A percentile compares a stretch with the other conserved stretches of the same genome.
These are phyloP conservation scores for Verticillium dahliae DNA, from an alignment of 2,329 filamentous ascomycete genomes.

Conservation along the genomic window DNA sequence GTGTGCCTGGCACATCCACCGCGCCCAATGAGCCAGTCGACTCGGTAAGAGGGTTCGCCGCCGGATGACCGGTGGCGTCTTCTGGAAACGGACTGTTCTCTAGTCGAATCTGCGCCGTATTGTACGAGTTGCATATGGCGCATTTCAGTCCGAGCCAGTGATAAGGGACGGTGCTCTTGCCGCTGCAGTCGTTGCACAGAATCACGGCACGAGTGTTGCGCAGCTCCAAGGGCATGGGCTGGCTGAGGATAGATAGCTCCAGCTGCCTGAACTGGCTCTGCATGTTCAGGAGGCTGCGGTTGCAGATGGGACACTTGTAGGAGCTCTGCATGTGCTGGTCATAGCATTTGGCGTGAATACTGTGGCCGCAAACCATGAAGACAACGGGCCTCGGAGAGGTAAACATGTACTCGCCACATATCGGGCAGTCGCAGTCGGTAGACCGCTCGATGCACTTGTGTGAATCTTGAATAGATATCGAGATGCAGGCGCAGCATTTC, in stretches of 20 bases:
- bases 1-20: not conserved
- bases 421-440: slow-evolving; percentile 92
- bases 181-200: slow-evolving; percentile 91
- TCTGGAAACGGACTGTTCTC: not conserved
- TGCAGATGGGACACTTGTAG: slow-evolving; percentile 96
- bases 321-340: slow-evolving; percentile 80
- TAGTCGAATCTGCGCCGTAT: slow-evolving; percentile 60
- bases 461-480: slow-evolving; percentile 74
- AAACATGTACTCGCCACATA: slow-evolving; percentile 95
- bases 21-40: not conserved
- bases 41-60: not conserved
- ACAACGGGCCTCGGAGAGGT: slow-evolving; percentile 83
- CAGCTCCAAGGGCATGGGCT: slow-evolving; percentile 89
- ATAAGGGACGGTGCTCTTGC: slow-evolving; percentile 78
- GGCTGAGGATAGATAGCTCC: slow-evolving; percentile 76
- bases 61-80: not conserved
- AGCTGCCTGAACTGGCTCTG: slow-evolving; percentile 88
- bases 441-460: slow-evolving; percentile 94
- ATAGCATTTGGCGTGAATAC: slow-evolving; percentile 88
- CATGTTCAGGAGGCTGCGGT: slow-evolving; percentile 96
- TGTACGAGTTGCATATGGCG: slow-evolving; percentile 63
- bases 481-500: slow-evolving; percentile 91
- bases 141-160: slow-evolving; percentile 96
- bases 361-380: slow-evolving; percentile 93
- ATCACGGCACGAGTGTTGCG: slow-evolving; percentile 73